Percentiles rank a stretch among this genome's conserved stretches.
Conservation (phyloP, 192 early-diverging fungal genomes). For the Entomortierella chlamydospora region DNA sequence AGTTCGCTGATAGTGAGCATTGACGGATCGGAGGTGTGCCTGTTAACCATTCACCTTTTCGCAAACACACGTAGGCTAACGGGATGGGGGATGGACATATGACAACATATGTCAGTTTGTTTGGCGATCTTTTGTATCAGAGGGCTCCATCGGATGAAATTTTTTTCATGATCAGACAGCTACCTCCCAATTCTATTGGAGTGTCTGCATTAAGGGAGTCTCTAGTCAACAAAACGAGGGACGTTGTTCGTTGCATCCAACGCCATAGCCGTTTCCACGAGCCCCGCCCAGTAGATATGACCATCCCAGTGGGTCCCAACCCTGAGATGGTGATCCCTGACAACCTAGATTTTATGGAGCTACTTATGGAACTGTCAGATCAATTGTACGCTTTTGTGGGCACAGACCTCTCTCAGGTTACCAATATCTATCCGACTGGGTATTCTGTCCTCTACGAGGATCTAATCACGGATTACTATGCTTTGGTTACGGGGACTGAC, state of each 20-base stretch:
- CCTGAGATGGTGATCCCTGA: conserved; percentile 71
- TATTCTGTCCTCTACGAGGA: conserved; percentile 45
- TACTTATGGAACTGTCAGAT: conserved; percentile 81
- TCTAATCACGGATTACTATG: conserved; percentile 33
- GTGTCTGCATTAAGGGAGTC: conserved; percentile 61
- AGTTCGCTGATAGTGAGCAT: too few species aligned
- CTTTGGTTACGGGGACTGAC: conserved; percentile 22
- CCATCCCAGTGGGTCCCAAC: conserved; percentile 10
- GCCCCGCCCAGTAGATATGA: conserved; percentile 44
- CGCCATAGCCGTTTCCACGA: conserved; percentile 65
- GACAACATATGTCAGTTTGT: conserved; percentile 70
- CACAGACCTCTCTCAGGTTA: conserved; percentile 56
- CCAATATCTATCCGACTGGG: conserved; percentile 45
- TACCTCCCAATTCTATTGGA: conserved; percentile 55
- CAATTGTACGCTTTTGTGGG: conserved; percentile 80
- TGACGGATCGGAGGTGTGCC: too few species aligned
- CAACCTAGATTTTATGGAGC: conserved; percentile 77
- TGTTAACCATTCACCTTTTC: too few species aligned
- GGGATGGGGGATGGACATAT: conserved; percentile 70
- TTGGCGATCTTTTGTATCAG: conserved; percentile 79
- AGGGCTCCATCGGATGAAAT: conserved; percentile 80
- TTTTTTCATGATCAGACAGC: conserved; percentile 57
- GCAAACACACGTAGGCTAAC: too few species aligned
- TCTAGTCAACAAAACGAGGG: conserved; percentile 60
- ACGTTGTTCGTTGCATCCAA: conserved; percentile 67